Evolutionary conservation across 2,329 filamentous ascomycete genomes (phyloP).

Genomic region (Phyllosticta ampelicida): DNA sequence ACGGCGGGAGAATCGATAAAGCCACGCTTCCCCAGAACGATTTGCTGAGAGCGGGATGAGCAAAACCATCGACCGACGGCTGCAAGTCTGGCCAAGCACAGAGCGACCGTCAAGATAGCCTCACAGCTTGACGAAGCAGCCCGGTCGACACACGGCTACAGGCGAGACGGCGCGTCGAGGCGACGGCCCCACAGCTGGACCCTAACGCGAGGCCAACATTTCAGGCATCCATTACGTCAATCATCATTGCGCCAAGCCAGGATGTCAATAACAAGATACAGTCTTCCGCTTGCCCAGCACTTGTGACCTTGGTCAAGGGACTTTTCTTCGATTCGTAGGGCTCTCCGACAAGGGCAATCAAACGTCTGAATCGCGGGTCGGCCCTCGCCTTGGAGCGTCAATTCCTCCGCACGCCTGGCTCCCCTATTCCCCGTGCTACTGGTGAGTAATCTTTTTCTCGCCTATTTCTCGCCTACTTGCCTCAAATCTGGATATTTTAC

Average conservation of each 20-base stretch:
- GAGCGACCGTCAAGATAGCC: not conserved
- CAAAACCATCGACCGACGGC: not conserved
- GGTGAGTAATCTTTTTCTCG: not conserved
- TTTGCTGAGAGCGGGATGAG: not conserved
- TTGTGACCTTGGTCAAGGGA: not conserved
- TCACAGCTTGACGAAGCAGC: not conserved
- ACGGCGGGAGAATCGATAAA: not conserved
- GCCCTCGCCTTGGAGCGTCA: not conserved
- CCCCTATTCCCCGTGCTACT: not conserved
- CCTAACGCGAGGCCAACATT: not conserved
- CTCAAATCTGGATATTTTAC: not conserved
- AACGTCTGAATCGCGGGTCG: not conserved
- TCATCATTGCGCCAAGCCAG: not conserved
- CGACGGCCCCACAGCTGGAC: not conserved
- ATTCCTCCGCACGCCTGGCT: not conserved
- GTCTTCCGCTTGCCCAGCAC: not conserved
- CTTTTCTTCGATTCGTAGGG: not conserved
- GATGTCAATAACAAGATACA: not conserved
- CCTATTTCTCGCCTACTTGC: not conserved
- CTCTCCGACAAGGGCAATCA: not conserved
- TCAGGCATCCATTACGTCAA: not conserved
- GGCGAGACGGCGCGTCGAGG: not conserved
- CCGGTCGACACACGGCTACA: not conserved
- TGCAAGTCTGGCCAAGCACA: not conserved
- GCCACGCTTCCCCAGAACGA: not conserved